Conservation (phyloP, 2,329 filamentous ascomycete species). For the Amylocarpus encephaloides region DNA sequence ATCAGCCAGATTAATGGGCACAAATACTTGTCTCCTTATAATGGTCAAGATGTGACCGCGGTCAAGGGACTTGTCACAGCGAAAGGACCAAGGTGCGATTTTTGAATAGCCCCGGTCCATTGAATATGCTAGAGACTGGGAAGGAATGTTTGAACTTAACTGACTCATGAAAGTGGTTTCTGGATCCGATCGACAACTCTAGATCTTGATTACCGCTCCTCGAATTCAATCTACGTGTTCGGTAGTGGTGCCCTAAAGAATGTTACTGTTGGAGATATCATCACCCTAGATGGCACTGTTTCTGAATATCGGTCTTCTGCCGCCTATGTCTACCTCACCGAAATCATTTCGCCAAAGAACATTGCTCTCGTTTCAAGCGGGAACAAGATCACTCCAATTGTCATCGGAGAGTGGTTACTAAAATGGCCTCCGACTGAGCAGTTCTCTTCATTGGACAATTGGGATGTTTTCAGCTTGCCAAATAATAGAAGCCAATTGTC, state of each 20-base stretch:
- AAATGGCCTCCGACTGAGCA: slow-evolving; percentile 52
- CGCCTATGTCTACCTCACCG: slow-evolving; percentile 57
- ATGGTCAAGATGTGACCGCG: slow-evolving; percentile 48
- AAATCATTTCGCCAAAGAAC: slow-evolving; percentile 51
- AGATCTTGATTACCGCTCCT: slow-evolving; percentile 50
- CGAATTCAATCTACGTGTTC: slow-evolving; percentile 62
- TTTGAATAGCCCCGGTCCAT: background rate
- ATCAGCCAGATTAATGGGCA: slow-evolving; percentile 62
- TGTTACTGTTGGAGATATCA: slow-evolving; percentile 55
- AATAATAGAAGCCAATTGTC: slow-evolving; percentile 56
- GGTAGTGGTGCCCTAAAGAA: slow-evolving; percentile 43
- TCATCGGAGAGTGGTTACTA: slow-evolving; percentile 52
- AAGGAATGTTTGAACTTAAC: background rate
- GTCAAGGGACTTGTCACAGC: slow-evolving; percentile 62
- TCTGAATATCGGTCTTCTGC: slow-evolving; percentile 42
- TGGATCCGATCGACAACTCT: slow-evolving; percentile 56
- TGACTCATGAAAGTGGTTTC: slow-evolving; percentile 42
- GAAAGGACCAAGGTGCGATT: slow-evolving; percentile 38
- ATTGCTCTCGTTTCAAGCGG: slow-evolving; percentile 47
- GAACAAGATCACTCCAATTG: slow-evolving; percentile 48
- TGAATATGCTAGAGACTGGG: too few relatives aligned
- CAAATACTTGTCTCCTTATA: slow-evolving; percentile 55
- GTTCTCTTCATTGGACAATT: slow-evolving; percentile 56
- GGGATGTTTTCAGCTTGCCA: slow-evolving; percentile 58
- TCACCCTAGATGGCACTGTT: slow-evolving; percentile 54